A percentile compares a stretch with the other conserved stretches of the same genome.
Conservation (phyloP, 2,329 filamentous ascomycete species). For the Pseudomassariella vexata region DNA sequence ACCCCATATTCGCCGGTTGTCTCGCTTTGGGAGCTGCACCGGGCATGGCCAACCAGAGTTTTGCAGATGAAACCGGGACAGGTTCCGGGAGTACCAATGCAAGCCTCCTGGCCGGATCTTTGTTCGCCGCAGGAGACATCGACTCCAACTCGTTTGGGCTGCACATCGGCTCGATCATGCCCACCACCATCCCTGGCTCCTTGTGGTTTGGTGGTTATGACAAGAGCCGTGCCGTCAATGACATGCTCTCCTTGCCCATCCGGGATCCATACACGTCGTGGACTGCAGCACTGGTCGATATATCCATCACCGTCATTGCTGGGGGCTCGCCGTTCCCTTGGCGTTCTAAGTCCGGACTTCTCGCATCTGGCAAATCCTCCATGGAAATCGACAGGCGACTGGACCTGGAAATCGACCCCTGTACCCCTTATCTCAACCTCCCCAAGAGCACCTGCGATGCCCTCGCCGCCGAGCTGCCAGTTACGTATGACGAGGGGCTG, state of each 20-base stretch:
- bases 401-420: conserved; percentile 18
- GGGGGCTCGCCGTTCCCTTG: conserved; percentile 29
- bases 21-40: conserved; percentile 15
- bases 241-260: conserved; percentile 12
- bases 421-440: conserved; percentile 30
- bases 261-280: conserved; percentile 4
- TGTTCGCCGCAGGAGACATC: conserved; percentile 12
- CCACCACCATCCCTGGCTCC: conserved; percentile 16
- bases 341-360: conserved; percentile 15
- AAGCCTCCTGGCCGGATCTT: conserved; percentile 10
- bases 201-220: conserved; percentile 30
- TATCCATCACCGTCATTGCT: conserved; percentile 29
- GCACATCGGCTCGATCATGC: conserved; percentile 28
- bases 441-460: conserved; percentile 30
- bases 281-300: conserved; percentile 24
- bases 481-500: conserved; percentile 22
- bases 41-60: conserved; percentile 7
- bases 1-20: conserved; percentile 18
- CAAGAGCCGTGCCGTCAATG: conserved; percentile 22
- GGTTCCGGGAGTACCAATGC: conserved; percentile 5
- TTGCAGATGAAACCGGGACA: background rate
- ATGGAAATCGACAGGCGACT: conserved; percentile 14
- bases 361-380: conserved; percentile 14
- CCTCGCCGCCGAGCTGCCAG: conserved; percentile 27
- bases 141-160: conserved; percentile 30